These are phyloP conservation scores for Aspergillus carlsbadensis DNA, from an alignment of 495 filamentous ascomycete genomes.

Conservation along the genomic window DNA sequence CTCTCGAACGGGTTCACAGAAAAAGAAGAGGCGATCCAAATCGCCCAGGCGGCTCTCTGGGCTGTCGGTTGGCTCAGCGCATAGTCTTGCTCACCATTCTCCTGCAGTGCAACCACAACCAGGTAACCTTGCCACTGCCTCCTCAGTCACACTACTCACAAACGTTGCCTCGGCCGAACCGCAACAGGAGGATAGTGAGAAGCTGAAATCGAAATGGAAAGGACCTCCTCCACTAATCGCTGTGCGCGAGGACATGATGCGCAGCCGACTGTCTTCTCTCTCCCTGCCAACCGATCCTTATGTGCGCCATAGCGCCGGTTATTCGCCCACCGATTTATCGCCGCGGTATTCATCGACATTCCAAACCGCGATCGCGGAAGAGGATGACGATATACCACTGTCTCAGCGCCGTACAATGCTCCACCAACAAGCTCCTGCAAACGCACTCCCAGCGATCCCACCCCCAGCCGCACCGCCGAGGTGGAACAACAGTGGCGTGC, in stretches of 20 bases:
- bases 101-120: conserved; percentile 10
- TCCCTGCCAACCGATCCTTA: conserved; percentile 40
- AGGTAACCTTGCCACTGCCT: conserved; percentile 3
- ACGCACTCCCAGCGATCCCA: conserved; percentile 15
- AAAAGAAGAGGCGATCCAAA: conserved; percentile 12
- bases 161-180: conserved; percentile 8
- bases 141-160: neutral
- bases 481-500: conserved; percentile 14
- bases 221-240: conserved; percentile 40
- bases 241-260: conserved; percentile 40
- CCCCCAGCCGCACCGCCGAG: conserved; percentile 19
- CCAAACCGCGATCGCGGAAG: conserved; percentile 30
- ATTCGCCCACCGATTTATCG: conserved; percentile 22
- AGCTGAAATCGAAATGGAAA: conserved; percentile 29
- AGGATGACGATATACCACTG: conserved; percentile 71
- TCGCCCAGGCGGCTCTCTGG: conserved; percentile 20
- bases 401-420: conserved; percentile 60
- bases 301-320: conserved; percentile 30
- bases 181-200: conserved; percentile 14
- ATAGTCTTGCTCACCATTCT: conserved; percentile 10
- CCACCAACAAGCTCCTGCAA: conserved; percentile 35
- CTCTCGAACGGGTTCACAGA: conserved; percentile 9
- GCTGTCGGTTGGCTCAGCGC: conserved; percentile 20
- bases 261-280: conserved; percentile 38
- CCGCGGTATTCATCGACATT: conserved; percentile 13